Base-by-base conservation (phyloP, 495 filamentous ascomycete genomes). In the Friedmanniomyces simplex region DNA sequence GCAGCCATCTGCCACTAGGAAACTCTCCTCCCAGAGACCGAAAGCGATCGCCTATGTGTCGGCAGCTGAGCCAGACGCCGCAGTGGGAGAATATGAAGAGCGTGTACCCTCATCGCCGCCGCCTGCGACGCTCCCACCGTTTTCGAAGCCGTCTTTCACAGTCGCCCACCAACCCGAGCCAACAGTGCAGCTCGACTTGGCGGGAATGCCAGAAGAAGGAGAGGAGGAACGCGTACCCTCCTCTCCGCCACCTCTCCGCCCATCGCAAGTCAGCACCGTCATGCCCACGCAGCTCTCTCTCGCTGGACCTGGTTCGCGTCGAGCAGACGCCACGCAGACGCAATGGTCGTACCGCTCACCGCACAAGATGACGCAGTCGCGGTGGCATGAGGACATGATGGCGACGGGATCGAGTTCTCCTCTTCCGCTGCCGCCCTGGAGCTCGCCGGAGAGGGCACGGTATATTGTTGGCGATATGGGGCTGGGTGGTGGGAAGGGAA, bases 191-290 rank as follows among this genome's bases (percentile, higher is more conserved):
- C 28, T 32, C 10, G 28, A 32, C 28, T 32, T 10, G 28, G 28
- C 28, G 4, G 28, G 28, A 3, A 10, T 42, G n/a, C 37, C n/a
- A n/a, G n/a, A 11, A 30, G 10, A 10, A 8, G 25, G 25, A 13
- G 37, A n/a, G 28, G 55, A 41, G 24, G 47, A 41, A 36, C 18
- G 32, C 13, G 26, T 58, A 2, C 55, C 55, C 1, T 58, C 57
- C 18, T 59, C 57, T 7, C 50, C 57, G 30, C 50, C 50, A 1
- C 25, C 49, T 3, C 14, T 41, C 7, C 49, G 34, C 3, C 50
- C 49, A 24, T 53, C 50, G 6, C 57, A 59, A 48, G 42, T 53
- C 36, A 59, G 57, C 57, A 59, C 57, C 7, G 50, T 59, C 37
- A 50, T 47, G 28, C 50, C 57, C 16, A 53, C 57, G 5, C 57